Conservation (phyloP, 805 yeast genomes). For the Sugiyamaella floridensis region DNA sequence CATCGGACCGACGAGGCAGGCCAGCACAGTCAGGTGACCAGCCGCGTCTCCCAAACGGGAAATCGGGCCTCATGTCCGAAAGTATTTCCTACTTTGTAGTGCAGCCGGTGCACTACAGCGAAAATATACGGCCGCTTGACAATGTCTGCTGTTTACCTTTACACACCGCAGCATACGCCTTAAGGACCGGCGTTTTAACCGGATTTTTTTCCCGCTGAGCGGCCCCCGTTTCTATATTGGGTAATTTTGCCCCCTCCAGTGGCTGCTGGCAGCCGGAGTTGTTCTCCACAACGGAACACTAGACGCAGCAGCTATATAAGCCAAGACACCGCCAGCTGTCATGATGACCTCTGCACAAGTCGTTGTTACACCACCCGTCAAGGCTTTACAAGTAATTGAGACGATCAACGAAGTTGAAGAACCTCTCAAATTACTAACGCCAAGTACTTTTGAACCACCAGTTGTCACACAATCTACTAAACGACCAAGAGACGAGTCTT, state of each 20-base stretch:
- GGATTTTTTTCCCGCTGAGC: not conserved
- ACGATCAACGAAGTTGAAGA: too few species aligned
- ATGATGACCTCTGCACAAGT: too few species aligned
- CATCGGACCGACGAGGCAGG: not conserved
- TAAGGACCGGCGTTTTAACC: not conserved
- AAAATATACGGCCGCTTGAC: not conserved
- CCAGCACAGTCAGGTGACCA: not conserved
- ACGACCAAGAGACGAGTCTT: too few species aligned
- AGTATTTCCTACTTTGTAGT: slow-evolving; percentile 1
- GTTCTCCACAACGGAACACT: not conserved
- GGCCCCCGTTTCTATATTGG: not conserved
- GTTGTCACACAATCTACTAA: too few species aligned
- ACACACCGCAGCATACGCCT: not conserved
- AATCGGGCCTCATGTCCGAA: slow-evolving; percentile 3
- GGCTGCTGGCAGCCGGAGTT: not conserved
- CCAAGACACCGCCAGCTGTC: too few species aligned
- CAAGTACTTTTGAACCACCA: too few species aligned
- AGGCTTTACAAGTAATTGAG: too few species aligned
- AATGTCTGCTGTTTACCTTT: not conserved
- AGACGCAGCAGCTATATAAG: too few species aligned
- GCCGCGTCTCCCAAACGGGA: not conserved
- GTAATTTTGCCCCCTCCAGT: not conserved
- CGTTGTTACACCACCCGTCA: too few species aligned
- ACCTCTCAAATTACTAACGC: too few species aligned
- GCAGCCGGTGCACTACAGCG: not conserved